Base-by-base conservation (phyloP, 331 rosid genomes). In the Dryas integrifolia region DNA sequence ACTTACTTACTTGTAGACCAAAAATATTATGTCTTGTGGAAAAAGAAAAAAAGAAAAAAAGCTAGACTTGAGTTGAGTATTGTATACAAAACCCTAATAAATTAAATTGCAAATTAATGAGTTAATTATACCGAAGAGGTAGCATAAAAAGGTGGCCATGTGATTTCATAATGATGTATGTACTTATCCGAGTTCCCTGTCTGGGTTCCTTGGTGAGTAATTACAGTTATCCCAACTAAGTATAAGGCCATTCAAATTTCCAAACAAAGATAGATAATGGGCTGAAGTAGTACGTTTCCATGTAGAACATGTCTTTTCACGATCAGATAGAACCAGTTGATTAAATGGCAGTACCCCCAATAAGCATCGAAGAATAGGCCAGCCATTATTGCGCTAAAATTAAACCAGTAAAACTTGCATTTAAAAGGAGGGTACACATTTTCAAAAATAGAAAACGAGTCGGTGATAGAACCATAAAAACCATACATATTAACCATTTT, bases 381-480 rank as follows among this genome's bases (percentile, higher is more conserved):
- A 84, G 75, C 77, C 62, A 67, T 76, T 71, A 53, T 83, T 78
- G 45, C 45, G 76, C 72, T 41, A 49, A 56, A 52, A 40, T 2
- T 2, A n/a, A 60, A 55, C 48, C 69, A 52, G 72, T 21, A 76
- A 83, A 83, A 74, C 76, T 86, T 78, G 83, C 86, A 75, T 82
- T 73, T 59, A 79, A 80, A 85, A 76, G 79, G 76, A 63, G 84
- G 79, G 87, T 71, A 75, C 94, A 72, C 58, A 79, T 72, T 82
- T 89, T 85, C 79, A 75, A 82, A 75, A 67, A 46, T 55, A 59
- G 67, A 60, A 57, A 60, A 24, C 26, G n/a, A 21, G 24, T 21
- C 24, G 24, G 24, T 21, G 24, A 21, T 21, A 21, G 24, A 21
- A 21, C 24, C 24, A 21, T 12, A 26, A 72, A 13, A 21, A 41